A percentile compares a stretch with the other conserved stretches of the same genome.
These are phyloP conservation scores for Zelonia costaricensis DNA, from an alignment of 208 protist genomes.

Conservation along the genomic window DNA sequence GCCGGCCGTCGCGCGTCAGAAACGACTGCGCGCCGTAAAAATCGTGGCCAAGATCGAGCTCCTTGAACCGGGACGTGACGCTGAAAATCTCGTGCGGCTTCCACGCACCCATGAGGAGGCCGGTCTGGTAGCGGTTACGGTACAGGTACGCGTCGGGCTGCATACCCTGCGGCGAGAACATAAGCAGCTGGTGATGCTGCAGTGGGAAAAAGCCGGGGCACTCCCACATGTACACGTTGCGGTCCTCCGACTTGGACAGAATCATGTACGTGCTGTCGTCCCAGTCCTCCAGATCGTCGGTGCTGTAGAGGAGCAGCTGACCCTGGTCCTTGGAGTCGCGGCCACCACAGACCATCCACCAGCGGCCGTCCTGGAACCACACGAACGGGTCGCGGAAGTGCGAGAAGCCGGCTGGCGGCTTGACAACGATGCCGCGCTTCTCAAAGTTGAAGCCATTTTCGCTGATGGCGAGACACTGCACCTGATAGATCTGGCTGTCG, in stretches of 20 bases:
- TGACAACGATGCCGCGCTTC: conserved; percentile 70
- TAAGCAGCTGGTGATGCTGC: conserved; percentile 29
- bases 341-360: conserved; percentile 66
- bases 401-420: conserved; percentile 56
- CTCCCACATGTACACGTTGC: conserved; percentile 66
- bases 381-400: conserved; percentile 58
- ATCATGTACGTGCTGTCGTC: conserved; percentile 65
- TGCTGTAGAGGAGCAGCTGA: conserved; percentile 66
- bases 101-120: conserved; percentile 45
- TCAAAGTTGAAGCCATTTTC: conserved; percentile 70
- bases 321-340: conserved; percentile 60
- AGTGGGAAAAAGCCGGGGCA: conserved; percentile 48
- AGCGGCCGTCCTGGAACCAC: conserved; percentile 52
- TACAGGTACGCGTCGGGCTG: conserved; percentile 29
- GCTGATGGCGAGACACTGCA: conserved; percentile 70
- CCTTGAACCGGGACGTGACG: conserved; percentile 32
- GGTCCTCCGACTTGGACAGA: conserved; percentile 50
- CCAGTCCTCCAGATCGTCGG: conserved; percentile 69
- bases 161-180: conserved; percentile 45
- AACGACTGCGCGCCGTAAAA: conserved; percentile 55
- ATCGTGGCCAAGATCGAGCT: conserved; percentile 49
- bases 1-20: conserved; percentile 32
- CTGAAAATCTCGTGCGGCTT: conserved; percentile 40
- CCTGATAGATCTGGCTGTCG: conserved; percentile 54
- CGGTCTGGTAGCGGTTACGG: conserved; percentile 47